A percentile compares a stretch with the other conserved stretches of the same genome.
Evolutionary conservation across 2,329 filamentous ascomycete genomes (phyloP).

Genomic region (Colletotrichum cordylinicola): DNA sequence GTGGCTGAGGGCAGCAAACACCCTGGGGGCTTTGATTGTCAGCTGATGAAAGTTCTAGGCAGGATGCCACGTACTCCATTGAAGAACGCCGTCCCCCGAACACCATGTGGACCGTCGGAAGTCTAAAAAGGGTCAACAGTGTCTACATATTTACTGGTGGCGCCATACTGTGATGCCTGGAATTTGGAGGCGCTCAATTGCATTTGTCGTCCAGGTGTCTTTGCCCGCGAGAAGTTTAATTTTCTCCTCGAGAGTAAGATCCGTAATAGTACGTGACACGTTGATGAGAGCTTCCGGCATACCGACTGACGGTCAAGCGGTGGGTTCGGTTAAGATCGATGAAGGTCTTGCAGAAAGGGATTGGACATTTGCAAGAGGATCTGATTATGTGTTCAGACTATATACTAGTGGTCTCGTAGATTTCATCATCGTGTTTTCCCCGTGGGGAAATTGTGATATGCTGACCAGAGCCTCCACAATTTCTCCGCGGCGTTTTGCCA

Average conservation of each 20-base stretch:
- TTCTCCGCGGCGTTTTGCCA: not conserved
- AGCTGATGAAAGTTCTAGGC: not conserved
- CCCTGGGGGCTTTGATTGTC: not conserved
- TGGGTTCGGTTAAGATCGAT: not conserved
- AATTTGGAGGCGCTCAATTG: not conserved
- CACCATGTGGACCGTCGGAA: not conserved
- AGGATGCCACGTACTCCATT: not conserved
- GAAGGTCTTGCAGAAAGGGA: not conserved
- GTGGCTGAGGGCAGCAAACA: not conserved
- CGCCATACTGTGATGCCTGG: not conserved
- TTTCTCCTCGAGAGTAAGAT: not conserved
- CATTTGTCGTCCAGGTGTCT: not conserved
- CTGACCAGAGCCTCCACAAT: not conserved
- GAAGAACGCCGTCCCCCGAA: not conserved
- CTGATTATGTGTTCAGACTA: not conserved
- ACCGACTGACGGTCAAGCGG: not conserved
- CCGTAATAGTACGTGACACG: not conserved
- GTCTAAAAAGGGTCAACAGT: not conserved
- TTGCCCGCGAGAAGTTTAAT: not conserved
- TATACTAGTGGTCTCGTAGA: not conserved
- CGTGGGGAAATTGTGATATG: not conserved
- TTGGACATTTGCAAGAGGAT: fast-evolving
- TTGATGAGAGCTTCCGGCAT: not conserved
- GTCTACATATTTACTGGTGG: not conserved
- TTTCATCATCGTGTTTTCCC: not conserved